Evolutionary conservation across 164 flowering plant genomes (phyloP).

Genomic region (Aristolochia contorta): DNA sequence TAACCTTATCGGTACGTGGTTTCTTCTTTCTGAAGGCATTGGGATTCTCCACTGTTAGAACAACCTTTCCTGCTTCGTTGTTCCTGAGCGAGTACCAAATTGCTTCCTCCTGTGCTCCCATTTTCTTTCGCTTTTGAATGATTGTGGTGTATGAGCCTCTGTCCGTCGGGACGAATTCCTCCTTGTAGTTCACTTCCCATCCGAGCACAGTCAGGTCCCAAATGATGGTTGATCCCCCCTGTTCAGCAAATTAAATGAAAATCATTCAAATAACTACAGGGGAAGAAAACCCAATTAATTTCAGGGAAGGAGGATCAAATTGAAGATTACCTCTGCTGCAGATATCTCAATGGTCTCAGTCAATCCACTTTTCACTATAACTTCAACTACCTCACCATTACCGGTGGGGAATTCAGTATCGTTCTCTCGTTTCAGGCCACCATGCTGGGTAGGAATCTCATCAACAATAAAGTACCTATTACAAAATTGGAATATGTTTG

Average conservation of each 20-base stretch:
- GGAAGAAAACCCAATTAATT: not conserved
- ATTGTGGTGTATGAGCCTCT: constrained; percentile 54
- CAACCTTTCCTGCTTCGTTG: constrained; percentile 58
- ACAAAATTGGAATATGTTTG: not conserved
- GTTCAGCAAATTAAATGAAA: constrained; percentile 3
- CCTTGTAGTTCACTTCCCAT: constrained; percentile 75
- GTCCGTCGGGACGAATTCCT: constrained; percentile 59
- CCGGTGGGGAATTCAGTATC: constrained; percentile 40
- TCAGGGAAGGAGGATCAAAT: not conserved
- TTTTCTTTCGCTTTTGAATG: constrained; percentile 43
- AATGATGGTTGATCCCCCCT: constrained; percentile 30
- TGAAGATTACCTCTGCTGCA: constrained; percentile 36
- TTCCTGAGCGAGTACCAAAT: constrained; percentile 41
- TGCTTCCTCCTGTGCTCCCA: constrained; percentile 30
- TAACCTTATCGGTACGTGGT: constrained; percentile 37
- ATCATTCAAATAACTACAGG: too few species aligned
- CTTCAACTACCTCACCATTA: constrained; percentile 34
- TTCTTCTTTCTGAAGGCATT: constrained; percentile 46
- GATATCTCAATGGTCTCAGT: constrained; percentile 55
- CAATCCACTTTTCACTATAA: constrained; percentile 44
- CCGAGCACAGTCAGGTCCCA: constrained; percentile 70
- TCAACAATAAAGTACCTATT: constrained; percentile 60
- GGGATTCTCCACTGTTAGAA: constrained; percentile 42
- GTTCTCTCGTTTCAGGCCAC: constrained; percentile 56
- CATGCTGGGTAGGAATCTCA: constrained; percentile 57